Conservation (phyloP, 805 yeast genomes). For the Blastobotrys peoriensis region DNA sequence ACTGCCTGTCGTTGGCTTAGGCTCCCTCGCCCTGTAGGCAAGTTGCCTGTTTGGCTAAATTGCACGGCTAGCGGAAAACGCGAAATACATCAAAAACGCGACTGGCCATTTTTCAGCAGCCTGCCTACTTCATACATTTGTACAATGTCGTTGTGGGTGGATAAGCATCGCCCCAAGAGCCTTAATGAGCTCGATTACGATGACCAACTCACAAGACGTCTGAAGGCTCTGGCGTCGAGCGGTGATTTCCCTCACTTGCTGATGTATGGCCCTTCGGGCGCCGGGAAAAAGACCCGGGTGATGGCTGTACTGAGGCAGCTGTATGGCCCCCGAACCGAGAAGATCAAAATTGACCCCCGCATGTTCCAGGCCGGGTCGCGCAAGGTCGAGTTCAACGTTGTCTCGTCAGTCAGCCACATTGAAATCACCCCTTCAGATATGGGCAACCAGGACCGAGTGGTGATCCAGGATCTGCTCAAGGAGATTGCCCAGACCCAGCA, state of each 20-base stretch:
- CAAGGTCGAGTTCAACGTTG: constrained; percentile 84
- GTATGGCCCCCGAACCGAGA: constrained; percentile 78
- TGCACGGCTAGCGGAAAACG: too few relatives aligned
- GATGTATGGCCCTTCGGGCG: constrained; percentile 93
- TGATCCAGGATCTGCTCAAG: constrained; percentile 87
- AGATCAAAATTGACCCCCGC: constrained; percentile 83
- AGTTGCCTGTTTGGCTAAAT: too few relatives aligned
- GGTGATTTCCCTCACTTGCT: constrained; percentile 92
- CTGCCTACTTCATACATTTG: too few relatives aligned
- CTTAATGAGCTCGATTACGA: constrained; percentile 65
- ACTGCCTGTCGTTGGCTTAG: too few relatives aligned
- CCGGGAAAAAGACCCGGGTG: constrained; percentile 94
- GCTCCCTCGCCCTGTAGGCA: too few relatives aligned
- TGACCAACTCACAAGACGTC: constrained; percentile 52
- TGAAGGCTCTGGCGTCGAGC: constrained; percentile 55
- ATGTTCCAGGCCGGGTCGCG: constrained; percentile 67
- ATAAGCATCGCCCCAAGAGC: constrained; percentile 76
- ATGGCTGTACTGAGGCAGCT: constrained; percentile 71
- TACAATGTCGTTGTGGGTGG: constrained; percentile 92
- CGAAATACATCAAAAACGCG: too few relatives aligned
- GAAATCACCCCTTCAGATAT: constrained; percentile 96
- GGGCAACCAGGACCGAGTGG: constrained; percentile 93
- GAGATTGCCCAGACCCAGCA: constrained; percentile 95
- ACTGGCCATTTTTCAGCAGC: too few relatives aligned
- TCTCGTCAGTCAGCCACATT: constrained; percentile 84